These are phyloP conservation scores for Ogataea chonburiensis DNA, from an alignment of 805 yeast genomes.

Conservation along the genomic window DNA sequence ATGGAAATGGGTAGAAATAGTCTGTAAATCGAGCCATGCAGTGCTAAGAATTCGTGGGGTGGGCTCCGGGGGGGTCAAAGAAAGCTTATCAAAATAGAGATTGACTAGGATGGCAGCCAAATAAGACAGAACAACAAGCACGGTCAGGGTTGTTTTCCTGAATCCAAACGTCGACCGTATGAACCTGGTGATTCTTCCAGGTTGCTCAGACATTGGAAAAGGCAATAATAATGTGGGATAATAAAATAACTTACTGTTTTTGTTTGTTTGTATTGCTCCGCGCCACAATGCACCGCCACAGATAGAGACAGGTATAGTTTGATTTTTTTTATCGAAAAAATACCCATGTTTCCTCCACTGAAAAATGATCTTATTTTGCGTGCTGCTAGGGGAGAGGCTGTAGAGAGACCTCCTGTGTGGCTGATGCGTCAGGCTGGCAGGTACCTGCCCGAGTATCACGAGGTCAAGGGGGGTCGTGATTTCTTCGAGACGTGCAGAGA, in stretches of 20 bases:
- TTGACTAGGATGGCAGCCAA: constrained; percentile 37
- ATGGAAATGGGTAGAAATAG: constrained; percentile 64
- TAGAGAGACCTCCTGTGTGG: constrained; percentile 98
- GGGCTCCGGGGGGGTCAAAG: constrained; percentile 44
- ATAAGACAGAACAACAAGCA: constrained; percentile 51
- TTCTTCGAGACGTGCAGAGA: constrained; percentile 95
- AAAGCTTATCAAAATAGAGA: constrained; percentile 37
- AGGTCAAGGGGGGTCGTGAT: constrained; percentile 79
- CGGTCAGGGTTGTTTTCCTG: constrained; percentile 66
- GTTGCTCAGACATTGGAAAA: constrained; percentile 14
- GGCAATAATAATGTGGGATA: not conserved
- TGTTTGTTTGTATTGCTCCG: constrained; percentile 3
- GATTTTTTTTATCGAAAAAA: not conserved
- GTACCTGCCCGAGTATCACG: constrained; percentile 87
- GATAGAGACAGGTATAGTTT: not conserved
- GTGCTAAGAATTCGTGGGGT: constrained; percentile 38
- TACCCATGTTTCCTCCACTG: constrained; percentile 58
- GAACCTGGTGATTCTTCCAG: constrained; percentile 25
- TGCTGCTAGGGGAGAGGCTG: constrained; percentile 87
- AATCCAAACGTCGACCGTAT: constrained; percentile 61
- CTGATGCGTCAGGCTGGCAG: constrained; percentile 99
- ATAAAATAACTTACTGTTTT: not conserved
- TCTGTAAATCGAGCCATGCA: constrained; percentile 74
- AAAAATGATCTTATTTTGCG: constrained; percentile 88
- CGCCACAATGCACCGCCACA: constrained; percentile 12